Base-by-base conservation (phyloP, 805 yeast species). In the Nakazawaea holstii region DNA sequence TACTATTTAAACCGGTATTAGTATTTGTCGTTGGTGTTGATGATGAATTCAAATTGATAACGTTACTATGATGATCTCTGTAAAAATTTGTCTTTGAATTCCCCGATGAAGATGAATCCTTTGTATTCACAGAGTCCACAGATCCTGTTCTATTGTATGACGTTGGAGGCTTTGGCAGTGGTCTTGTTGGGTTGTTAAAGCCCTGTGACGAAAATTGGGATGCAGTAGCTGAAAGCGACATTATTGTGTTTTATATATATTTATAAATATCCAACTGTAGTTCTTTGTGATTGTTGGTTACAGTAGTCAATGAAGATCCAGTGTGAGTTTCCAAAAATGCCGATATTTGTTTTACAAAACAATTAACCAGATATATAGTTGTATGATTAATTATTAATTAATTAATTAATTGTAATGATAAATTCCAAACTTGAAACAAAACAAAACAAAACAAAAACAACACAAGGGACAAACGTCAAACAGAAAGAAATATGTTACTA, bases 131-230 rank as follows among this genome's bases (percentile, higher is more conserved):
- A 17, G 61, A 65, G 52, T 57, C 55, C 49, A 59, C 62, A 36
- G 61, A 64, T 49, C 49, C 67, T 59, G 48, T 67, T 47, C 68
- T 65, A 47, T 61, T 68, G n/a, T 51, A 39, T 8, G 62, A 52
- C 26, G 50, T 43, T 8, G 57, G 52, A 2, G 53, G 40, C 3
- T 58, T 59, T 5, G 80, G 80, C 6, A 81, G 81, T 51, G 81
- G 80, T 20, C 80, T 80, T 1, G 81, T 80, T 32, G 78, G 71
- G 55, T 76, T 74, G 52, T 74, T 67, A 59, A 77, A 77, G 51
- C 76, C 80, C 43, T 67, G 60, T 39, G 69, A 70, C 7, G 76
- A 69, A 49, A 65, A 69, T 41, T 61, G 61, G 27, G 71, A 62
- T 4, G 77, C 73, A 2, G 77, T 69, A 24, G 76, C 69, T 24